phyloP scores from a whole-genome alignment of 2,329 filamentous ascomycete genomes.

The Exophiala bonariae region DNA sequence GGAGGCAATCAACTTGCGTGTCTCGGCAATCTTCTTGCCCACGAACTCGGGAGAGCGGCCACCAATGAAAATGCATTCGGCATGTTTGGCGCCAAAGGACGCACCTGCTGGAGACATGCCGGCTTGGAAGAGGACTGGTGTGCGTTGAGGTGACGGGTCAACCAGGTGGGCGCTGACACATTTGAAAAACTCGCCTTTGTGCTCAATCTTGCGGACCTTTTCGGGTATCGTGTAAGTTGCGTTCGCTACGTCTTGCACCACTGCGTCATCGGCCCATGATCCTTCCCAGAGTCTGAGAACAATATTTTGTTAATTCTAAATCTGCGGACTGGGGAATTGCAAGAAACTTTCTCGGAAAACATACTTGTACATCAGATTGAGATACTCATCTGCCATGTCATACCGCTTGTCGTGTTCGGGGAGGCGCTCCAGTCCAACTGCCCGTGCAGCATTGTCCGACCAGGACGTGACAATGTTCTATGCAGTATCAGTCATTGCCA shows the following conservation, averaged over 20 bases:
- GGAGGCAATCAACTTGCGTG: constrained; percentile 52
- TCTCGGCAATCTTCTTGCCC: constrained; percentile 52
- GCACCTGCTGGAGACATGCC: constrained; percentile 61
- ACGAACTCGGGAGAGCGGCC: constrained; percentile 53
- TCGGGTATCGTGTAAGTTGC: constrained; percentile 61
- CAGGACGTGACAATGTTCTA: constrained; percentile 67
- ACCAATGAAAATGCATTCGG: constrained; percentile 62
- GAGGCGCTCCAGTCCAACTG: constrained; percentile 60
- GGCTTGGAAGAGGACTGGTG: constrained; percentile 60
- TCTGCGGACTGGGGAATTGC: too few species aligned
- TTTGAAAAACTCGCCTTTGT: constrained; percentile 55
- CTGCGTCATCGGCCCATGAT: constrained; percentile 60
- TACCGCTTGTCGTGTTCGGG: constrained; percentile 64
- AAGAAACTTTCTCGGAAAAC: too few species aligned
- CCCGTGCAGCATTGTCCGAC: constrained; percentile 64
- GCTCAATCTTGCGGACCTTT: constrained; percentile 61
- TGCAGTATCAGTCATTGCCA: constrained; percentile 61
- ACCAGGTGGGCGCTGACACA: constrained; percentile 49
- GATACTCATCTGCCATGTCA: constrained; percentile 61
- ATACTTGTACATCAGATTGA: constrained; percentile 62
- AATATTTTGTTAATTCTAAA: too few species aligned
- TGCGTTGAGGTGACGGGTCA: constrained; percentile 58
- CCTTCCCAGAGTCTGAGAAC: constrained; percentile 58
- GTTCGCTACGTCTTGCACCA: constrained; percentile 52
- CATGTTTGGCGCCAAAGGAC: constrained; percentile 57